These are phyloP conservation scores for Lichtheimia corymbifera DNA, from an alignment of 371 early-diverging fungal genomes.

Conservation along the genomic window DNA sequence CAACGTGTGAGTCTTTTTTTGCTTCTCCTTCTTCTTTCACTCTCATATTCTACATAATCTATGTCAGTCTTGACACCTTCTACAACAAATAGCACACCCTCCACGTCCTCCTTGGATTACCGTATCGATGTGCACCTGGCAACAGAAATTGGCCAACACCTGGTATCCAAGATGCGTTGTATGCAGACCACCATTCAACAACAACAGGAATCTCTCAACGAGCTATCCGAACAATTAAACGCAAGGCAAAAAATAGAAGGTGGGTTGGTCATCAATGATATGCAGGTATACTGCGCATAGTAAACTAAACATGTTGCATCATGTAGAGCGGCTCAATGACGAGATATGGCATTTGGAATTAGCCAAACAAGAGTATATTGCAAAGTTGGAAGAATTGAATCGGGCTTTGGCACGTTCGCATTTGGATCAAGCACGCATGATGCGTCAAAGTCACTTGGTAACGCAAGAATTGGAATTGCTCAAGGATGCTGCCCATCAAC, in stretches of 20 bases:
- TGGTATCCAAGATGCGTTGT: constrained; percentile 11
- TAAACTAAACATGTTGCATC: no score
- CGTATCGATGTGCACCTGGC: constrained; percentile 11
- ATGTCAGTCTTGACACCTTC: no score
- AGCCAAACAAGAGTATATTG: constrained; percentile 3
- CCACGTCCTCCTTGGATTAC: neutral
- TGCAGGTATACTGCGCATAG: no score
- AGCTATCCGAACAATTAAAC: neutral
- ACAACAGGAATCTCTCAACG: neutral
- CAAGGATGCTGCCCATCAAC: constrained; percentile 7
- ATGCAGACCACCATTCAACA: constrained; percentile 10
- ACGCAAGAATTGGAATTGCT: constrained; percentile 16
- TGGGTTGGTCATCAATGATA: neutral
- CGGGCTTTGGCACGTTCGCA: constrained; percentile 13
- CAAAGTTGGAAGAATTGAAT: constrained; percentile 7
- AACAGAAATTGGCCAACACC: constrained; percentile 6
- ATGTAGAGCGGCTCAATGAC: constrained; percentile 7
- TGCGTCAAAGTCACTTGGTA: constrained; percentile 10
- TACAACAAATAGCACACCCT: no score
- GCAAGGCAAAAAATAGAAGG: neutral
- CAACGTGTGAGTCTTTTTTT: no score
- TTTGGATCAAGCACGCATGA: constrained; percentile 15
- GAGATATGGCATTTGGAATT: constrained; percentile 14
- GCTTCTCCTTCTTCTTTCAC: no score
- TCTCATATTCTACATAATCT: no score